Base-by-base conservation (phyloP, 257 asterid species). In the Fraxinus americana region DNA sequence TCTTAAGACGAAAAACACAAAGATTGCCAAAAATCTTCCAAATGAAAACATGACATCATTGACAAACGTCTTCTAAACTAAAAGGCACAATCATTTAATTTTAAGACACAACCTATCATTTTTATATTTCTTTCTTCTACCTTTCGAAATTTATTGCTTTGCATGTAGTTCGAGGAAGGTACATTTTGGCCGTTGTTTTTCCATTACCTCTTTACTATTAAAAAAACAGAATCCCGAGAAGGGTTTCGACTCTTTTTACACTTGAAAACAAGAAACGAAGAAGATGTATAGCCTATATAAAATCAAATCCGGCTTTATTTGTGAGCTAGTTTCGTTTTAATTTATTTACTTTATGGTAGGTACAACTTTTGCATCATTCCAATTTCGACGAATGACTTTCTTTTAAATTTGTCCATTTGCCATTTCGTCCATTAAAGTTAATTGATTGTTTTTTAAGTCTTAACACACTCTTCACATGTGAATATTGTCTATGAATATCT, bases 331-430 rank as follows among this genome's bases (percentile, higher is more conserved):
- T 21, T 27, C 8, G 59, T 14, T 48, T 48, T 48, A 16, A 48
- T 4, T 48, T 48, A 16, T 48, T 48, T 16, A 57, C 66, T 52
- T 52, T 52, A 52, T 52, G 23, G 63, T 52, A 39, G 13, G 45
- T 36, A 50, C 61, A 50, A 50, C 61, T 54, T 54, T 54, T 54
- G 29, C 66, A 57, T 57, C 29, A 57, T 57, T 57, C 66, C 66
- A 57, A 57, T n/a, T n/a, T 57, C 13, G 29, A 57, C 1, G 13
- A 57, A 5, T n/a, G 3, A 0, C 12, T 57, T 57, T 57, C 66
- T 57, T n/a, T 57, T n/a, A 0, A 34, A 34, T 34, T 57, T n/a
- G 66, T 57, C 66, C 66, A 57, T 57, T 57, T 57, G 29, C 66
- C 66, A 4, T 14, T 52, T 17, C 0, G 23, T 52, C n/a, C 63